Conservation (phyloP, 2,329 filamentous ascomycete species). For the Orbilia blumenaviensis region DNA sequence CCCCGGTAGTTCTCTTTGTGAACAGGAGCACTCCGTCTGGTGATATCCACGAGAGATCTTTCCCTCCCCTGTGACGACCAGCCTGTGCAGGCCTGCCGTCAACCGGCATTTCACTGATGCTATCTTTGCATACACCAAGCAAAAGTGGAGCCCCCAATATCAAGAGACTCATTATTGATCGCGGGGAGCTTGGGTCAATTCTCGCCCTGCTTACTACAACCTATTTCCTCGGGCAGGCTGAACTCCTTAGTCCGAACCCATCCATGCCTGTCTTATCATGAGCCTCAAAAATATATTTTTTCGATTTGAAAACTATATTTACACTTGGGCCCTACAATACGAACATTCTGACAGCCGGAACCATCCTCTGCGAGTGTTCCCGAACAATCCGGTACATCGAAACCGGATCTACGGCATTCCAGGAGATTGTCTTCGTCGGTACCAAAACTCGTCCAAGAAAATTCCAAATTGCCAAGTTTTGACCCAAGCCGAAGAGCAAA, state of each 20-base stretch:
- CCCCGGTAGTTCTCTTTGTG: constrained; percentile 13
- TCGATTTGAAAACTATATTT: constrained; percentile 30
- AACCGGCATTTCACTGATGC: constrained; percentile 18
- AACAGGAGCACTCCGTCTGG: constrained; percentile 17
- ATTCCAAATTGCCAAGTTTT: constrained; percentile 54
- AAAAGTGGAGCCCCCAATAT: constrained; percentile 1
- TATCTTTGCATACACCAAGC: constrained; percentile 25
- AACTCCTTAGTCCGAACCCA: not conserved
- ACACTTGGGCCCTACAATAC: constrained; percentile 16
- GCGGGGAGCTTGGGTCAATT: not conserved
- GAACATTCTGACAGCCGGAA: constrained; percentile 14
- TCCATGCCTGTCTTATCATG: not conserved
- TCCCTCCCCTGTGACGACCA: constrained; percentile 13
- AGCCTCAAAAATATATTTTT: constrained; percentile 13
- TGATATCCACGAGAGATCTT: constrained; percentile 14
- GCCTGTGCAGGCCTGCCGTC: constrained; percentile 2
- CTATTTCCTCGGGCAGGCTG: not conserved
- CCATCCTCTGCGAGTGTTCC: constrained; percentile 12
- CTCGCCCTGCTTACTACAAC: not conserved
- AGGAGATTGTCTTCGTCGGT: not conserved
- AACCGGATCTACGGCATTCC: constrained; percentile 23
- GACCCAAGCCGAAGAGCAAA: constrained; percentile 20
- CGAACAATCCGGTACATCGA: constrained; percentile 9
- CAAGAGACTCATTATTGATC: constrained; percentile 3
- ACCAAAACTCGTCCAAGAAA: not conserved